Evolutionary conservation across 352 stramenopile genomes (phyloP).

Genomic region (Aphanomyces cochlioides): DNA sequence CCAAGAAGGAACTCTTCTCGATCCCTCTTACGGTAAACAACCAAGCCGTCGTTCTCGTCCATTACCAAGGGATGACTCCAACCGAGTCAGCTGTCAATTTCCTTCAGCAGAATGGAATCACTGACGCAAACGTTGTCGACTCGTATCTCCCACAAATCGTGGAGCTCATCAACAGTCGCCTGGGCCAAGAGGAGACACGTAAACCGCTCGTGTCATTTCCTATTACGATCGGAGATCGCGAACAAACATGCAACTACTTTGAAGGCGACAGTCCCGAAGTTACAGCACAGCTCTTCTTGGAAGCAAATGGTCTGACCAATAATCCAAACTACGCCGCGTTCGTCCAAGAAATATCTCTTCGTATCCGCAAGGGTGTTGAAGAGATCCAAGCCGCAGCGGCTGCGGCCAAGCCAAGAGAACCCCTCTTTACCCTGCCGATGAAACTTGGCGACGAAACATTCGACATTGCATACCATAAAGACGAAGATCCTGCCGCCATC

Average conservation of each 20-base stretch:
- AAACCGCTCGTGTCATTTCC: constrained; percentile 38
- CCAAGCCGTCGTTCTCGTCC: constrained; percentile 46
- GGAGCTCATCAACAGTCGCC: constrained; percentile 51
- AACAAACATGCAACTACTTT: constrained; percentile 62
- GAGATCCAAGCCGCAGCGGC: not conserved
- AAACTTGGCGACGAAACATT: constrained; percentile 52
- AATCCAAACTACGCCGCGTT: constrained; percentile 46
- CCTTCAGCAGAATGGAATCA: constrained; percentile 55
- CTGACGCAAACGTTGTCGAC: constrained; percentile 39
- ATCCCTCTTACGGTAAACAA: constrained; percentile 59
- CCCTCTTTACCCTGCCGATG: constrained; percentile 55
- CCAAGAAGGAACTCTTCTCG: constrained; percentile 56
- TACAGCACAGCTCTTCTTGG: constrained; percentile 64
- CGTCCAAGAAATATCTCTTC: constrained; percentile 41
- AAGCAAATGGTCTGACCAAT: constrained; percentile 42
- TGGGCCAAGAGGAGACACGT: constrained; percentile 38
- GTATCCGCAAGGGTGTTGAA: constrained; percentile 25
- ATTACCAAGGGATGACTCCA: constrained; percentile 59
- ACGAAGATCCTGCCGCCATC: constrained; percentile 50
- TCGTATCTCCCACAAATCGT: constrained; percentile 51
- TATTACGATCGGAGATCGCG: constrained; percentile 50
- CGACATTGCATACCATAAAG: constrained; percentile 62
- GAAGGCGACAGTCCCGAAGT: constrained; percentile 64
- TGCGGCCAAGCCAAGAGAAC: constrained; percentile 29
- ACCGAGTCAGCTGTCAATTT: constrained; percentile 58